A percentile compares a stretch with the other conserved stretches of the same genome.
Evolutionary conservation across 2,329 filamentous ascomycete genomes (phyloP).

Genomic region (Colletotrichum liaoningense): DNA sequence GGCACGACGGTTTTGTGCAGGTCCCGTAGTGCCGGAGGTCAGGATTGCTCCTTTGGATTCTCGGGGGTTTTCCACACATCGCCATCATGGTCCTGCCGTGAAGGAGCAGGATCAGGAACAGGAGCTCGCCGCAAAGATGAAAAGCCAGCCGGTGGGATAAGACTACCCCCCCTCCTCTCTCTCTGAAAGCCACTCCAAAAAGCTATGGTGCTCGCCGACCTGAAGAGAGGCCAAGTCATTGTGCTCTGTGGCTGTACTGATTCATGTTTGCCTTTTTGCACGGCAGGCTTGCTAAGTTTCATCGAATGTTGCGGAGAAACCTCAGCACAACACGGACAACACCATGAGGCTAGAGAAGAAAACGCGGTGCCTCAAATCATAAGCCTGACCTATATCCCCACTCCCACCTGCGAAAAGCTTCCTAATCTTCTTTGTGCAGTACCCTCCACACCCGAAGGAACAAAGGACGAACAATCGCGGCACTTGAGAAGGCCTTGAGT

Average conservation of each 20-base stretch:
- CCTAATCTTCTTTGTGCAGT: neutral
- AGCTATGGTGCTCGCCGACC: neutral
- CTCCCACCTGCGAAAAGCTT: neutral
- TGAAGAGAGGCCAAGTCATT: neutral
- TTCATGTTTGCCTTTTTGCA: constrained; percentile 24
- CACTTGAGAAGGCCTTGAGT: neutral
- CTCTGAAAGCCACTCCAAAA: neutral
- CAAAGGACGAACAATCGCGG: neutral
- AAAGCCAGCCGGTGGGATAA: neutral
- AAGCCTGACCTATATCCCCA: neutral
- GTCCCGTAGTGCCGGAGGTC: constrained; percentile 7
- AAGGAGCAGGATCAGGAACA: neutral
- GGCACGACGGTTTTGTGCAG: constrained; percentile 18
- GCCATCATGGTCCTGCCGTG: neutral
- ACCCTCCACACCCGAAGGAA: neutral
- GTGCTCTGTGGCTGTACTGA: constrained; percentile 7
- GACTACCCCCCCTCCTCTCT: neutral
- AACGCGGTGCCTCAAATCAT: neutral
- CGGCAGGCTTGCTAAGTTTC: constrained; percentile 5
- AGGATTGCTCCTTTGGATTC: neutral
- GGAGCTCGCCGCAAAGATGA: neutral
- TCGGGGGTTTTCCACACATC: neutral
- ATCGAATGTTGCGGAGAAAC: neutral
- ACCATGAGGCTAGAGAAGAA: neutral
- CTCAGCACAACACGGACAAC: neutral